phyloP scores from a whole-genome alignment of 2,329 filamentous ascomycete species.

The Macrophomina pseudophaseolina region DNA sequence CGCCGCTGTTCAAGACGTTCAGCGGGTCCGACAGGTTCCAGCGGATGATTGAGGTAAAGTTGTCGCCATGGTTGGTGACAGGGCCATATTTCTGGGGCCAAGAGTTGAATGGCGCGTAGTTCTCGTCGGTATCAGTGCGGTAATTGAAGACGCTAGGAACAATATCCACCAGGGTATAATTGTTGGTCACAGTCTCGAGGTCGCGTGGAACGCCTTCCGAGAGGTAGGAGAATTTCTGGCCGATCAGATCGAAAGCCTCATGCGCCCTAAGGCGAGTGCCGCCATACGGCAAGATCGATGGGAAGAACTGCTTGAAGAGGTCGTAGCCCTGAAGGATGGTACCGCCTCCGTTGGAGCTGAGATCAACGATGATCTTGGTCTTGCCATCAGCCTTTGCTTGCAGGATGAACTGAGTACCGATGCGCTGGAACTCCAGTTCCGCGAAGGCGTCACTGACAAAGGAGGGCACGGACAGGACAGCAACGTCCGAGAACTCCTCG shows the following conservation, averaged over 20 bases:
- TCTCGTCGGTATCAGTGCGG: slow-evolving; percentile 52
- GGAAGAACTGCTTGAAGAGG: slow-evolving; percentile 64
- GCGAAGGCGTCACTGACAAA: slow-evolving; percentile 43
- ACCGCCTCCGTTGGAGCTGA: slow-evolving; percentile 64
- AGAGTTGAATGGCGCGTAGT: slow-evolving; percentile 55
- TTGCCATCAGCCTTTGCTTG: slow-evolving; percentile 57
- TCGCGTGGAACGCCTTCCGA: slow-evolving; percentile 40
- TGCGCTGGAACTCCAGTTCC: slow-evolving; percentile 47
- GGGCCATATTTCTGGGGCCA: slow-evolving; percentile 51
- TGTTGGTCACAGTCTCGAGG: slow-evolving; percentile 42
- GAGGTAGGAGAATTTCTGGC: slow-evolving; percentile 46
- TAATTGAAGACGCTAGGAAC: slow-evolving; percentile 54
- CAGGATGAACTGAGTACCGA: slow-evolving; percentile 49
- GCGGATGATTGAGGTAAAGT: slow-evolving; percentile 39
- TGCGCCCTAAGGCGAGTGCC: slow-evolving; percentile 58
- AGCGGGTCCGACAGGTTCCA: slow-evolving; percentile 46
- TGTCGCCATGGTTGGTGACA: slow-evolving; percentile 47
- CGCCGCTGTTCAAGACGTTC: slow-evolving; percentile 38
- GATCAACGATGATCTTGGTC: slow-evolving; percentile 65
- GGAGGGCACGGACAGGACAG: slow-evolving; percentile 51
- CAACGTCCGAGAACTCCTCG: slow-evolving; percentile 51
- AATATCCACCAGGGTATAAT: slow-evolving; percentile 43
- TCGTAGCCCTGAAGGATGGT: slow-evolving; percentile 66
- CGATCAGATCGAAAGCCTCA: slow-evolving; percentile 53
- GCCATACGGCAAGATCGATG: slow-evolving; percentile 55